Evolutionary conservation across 2,329 filamentous ascomycete genomes (phyloP).

Genomic region (Ascochyta clinopodiicola): DNA sequence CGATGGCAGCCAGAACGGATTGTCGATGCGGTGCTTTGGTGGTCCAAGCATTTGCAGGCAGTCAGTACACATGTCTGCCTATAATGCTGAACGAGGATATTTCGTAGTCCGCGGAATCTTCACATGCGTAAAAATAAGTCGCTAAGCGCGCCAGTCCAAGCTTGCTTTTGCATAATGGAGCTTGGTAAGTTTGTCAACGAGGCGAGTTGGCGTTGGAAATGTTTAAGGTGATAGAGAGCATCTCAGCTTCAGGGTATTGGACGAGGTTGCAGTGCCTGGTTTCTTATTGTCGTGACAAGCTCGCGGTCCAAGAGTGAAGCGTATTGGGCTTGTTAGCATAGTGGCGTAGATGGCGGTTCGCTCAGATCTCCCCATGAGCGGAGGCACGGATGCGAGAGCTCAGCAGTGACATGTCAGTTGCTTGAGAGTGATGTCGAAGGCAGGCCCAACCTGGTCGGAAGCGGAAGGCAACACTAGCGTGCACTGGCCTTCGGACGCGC

Average conservation of each 20-base stretch:
- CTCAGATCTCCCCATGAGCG: background rate
- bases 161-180: background rate
- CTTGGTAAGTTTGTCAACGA: background rate
- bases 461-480: slow-evolving; percentile 2
- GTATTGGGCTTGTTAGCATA: background rate
- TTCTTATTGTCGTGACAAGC: background rate
- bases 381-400: background rate
- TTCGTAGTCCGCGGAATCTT: background rate
- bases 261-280: background rate
- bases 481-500: slow-evolving; percentile 8
- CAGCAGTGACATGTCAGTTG: slow-evolving; percentile 12
- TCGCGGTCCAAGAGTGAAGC: background rate
- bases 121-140: background rate
- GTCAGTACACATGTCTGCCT: background rate
- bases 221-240: background rate
- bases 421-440: background rate
- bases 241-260: background rate
- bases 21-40: too few relatives aligned
- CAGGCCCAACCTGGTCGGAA: slow-evolving; percentile 11
- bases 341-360: background rate
- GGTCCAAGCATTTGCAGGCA: too few relatives aligned
- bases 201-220: background rate
- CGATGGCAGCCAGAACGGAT: too few relatives aligned
- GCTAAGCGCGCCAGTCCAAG: background rate
- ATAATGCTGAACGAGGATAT: background rate